A percentile compares a stretch with the other conserved stretches of the same genome.
Conservation (phyloP, 257 asterid species). For the Solanum microdontum region DNA sequence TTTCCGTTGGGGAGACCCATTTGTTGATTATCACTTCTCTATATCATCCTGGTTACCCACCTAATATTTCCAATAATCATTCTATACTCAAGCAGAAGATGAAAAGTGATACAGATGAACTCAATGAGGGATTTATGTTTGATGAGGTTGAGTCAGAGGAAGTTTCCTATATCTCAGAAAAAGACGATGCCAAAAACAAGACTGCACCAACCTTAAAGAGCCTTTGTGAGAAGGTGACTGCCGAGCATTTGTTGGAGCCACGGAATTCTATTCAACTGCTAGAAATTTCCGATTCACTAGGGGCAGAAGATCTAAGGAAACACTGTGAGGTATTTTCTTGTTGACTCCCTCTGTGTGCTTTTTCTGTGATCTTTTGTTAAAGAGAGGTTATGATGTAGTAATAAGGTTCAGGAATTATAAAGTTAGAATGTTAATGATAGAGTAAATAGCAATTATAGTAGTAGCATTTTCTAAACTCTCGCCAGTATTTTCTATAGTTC, state of each 20-base stretch:
- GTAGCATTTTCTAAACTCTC: background rate
- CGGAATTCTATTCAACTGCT: slow-evolving; percentile 68
- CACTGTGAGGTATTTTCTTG: slow-evolving; percentile 52
- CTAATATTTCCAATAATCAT: slow-evolving; percentile 12
- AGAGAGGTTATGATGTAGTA: background rate
- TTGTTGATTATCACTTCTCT: slow-evolving; percentile 62
- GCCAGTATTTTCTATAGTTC: background rate
- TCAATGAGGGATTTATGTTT: slow-evolving; percentile 49
- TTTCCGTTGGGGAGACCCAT: slow-evolving; percentile 97
- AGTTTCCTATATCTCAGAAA: slow-evolving; percentile 13
- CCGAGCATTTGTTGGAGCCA: slow-evolving; percentile 86
- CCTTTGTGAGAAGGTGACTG: slow-evolving; percentile 78
- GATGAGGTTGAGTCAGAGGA: slow-evolving; percentile 53
- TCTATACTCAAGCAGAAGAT: slow-evolving; percentile 18
- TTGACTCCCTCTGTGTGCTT: background rate
- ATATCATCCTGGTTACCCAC: slow-evolving; percentile 64
- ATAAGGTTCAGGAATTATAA: background rate
- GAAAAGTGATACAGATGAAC: slow-evolving; percentile 41
- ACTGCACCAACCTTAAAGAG: slow-evolving; percentile 66
- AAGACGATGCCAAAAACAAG: slow-evolving; percentile 20
- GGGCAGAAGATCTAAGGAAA: slow-evolving; percentile 65
- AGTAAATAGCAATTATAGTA: background rate
- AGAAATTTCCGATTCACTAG: slow-evolving; percentile 87
- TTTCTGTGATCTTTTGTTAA: background rate
- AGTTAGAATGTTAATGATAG: background rate